Percentiles rank a stretch among this genome's conserved stretches.
phyloP scores from a whole-genome alignment of 2,329 filamentous ascomycete species.

The Ascochyta pisi region DNA sequence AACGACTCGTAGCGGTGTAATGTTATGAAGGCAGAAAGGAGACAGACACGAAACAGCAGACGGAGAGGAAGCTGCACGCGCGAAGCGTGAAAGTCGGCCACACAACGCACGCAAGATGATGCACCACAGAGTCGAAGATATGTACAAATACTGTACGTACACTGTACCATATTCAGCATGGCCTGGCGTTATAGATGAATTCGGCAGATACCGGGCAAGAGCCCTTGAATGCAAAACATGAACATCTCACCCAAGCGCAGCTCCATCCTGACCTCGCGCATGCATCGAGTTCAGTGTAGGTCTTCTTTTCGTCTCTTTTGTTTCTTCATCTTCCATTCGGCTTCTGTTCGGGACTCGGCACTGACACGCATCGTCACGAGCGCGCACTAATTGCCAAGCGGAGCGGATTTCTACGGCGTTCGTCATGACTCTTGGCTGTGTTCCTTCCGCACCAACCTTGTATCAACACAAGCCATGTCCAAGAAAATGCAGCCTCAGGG shows the following conservation, averaged over 20 bases:
- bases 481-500: slow-evolving; percentile 1
- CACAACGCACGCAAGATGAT: slow-evolving; percentile 3
- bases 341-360: slow-evolving; percentile 2
- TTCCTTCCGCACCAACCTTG: background rate
- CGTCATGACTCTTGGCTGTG: slow-evolving; percentile 14
- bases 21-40: background rate
- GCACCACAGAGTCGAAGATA: background rate
- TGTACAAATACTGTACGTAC: slow-evolving; percentile 22
- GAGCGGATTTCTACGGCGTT: slow-evolving; percentile 1
- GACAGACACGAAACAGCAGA: background rate
- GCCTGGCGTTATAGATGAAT: slow-evolving; percentile 32
- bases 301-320: background rate
- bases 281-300: background rate
- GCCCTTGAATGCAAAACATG: slow-evolving; percentile 8
- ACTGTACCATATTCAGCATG: slow-evolving; percentile 41
- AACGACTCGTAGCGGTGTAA: background rate
- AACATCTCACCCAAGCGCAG: background rate
- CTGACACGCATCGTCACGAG: background rate
- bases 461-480: slow-evolving; percentile 7
- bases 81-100: background rate
- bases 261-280: background rate
- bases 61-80: background rate
- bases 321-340: background rate
- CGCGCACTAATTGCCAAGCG: slow-evolving; percentile 5
- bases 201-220: slow-evolving; percentile 10